Evolutionary conservation across 2,329 filamentous ascomycete species (phyloP), one percentile per base, ranked within the genome.

Genomic region (Fusarium buharicum): DNA sequence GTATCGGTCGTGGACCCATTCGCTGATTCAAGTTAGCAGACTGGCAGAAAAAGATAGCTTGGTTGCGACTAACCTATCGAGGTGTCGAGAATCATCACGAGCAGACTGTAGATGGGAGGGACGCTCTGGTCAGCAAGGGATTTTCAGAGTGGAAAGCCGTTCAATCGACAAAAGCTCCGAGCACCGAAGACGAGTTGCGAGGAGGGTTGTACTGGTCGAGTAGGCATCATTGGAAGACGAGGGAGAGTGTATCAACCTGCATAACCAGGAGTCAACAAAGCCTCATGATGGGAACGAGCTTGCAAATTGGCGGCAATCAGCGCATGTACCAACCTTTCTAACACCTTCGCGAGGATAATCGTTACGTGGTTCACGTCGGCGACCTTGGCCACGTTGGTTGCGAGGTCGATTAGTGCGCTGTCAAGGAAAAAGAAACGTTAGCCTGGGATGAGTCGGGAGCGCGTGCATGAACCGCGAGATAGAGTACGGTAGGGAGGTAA

Each of bases 1-100:
- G 75, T 87, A 96, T 74, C 88, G 91, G 79, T 96, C 92, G 76
- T 97, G 93, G 69, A 97, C 92, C 93, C 93, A 97, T 82, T 96
- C 93, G 73, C 92, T 92, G 63, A 20, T 50, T 56, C 20, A 2
- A 13, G 46, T 70, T 51, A 71, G 66, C 37, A 30, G 39, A 14
- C 17, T 17, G 17, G 18, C 30, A 18, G 9, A 22, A 17, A 6
- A 44, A 40, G 17, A 31, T 8, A 28, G 31, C 17, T 7, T 18
- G 39, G n/a, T 10, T 28, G 17, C 10, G 44, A 79, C 85, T 62
- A 76, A 92, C 90, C 86, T 86, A 76, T 92, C 89, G 71, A 92
- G 80, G 75, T 89, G 88, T 77, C 86, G 83, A 61, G 82, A 81
- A 59, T 90, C 86, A 66, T 84, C 82, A 76, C 82, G 84, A 78